Base-by-base conservation (phyloP, 1,284 basidiomycete species). In the Ustilago xerochloae region DNA sequence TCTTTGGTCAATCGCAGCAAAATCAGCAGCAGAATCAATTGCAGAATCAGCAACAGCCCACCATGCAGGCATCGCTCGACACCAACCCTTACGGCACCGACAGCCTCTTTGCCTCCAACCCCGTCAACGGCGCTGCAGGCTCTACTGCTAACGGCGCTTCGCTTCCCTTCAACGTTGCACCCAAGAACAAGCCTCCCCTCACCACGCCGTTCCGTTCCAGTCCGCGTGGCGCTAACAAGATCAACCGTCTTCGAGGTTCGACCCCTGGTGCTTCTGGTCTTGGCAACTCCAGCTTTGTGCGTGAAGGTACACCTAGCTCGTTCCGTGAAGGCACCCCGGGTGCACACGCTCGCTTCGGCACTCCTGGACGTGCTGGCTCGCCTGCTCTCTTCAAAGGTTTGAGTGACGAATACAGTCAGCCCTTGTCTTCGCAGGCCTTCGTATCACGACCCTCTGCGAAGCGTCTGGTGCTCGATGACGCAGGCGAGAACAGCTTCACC, bases 31-130 rank as follows among this genome's bases (percentile, higher is more conserved):
- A 79, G 79, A 38, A 57, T 26, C 38, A 55, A 20, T 24, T 63
- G 46, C 60, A 69, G n/a, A 69, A 59, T 43, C 67, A 77, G 71
- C 84, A 78, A 63, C 82, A 84, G 83, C 61, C 88, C 13, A 86
- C 87, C 0, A 46, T 80, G 2, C 75, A 73, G 30, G 65, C 77
- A 5, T 70, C 78, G 49, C 92, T 98, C 80, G 91, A 92, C 48
- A 91, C 94, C 82, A 88, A 88, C 78, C 94, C 96, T 0, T 94
- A 98, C 82, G 92, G 92, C 41, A 88, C 90, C 63, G 94, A 93
- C 81, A 86, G 86, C 16, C 84, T 89, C 39, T 88, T 89, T 72
- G 81, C 83, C 49, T 65, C 68, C 12, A 63, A 65, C 48, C 63
- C 58, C 0, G 49, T 79, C 63, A 71, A 64, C 35, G 60, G 60